Evolutionary conservation across 2,329 filamentous ascomycete genomes (phyloP), one percentile per base, ranked within the genome.

Genomic region (Colletotrichum camelliae): DNA sequence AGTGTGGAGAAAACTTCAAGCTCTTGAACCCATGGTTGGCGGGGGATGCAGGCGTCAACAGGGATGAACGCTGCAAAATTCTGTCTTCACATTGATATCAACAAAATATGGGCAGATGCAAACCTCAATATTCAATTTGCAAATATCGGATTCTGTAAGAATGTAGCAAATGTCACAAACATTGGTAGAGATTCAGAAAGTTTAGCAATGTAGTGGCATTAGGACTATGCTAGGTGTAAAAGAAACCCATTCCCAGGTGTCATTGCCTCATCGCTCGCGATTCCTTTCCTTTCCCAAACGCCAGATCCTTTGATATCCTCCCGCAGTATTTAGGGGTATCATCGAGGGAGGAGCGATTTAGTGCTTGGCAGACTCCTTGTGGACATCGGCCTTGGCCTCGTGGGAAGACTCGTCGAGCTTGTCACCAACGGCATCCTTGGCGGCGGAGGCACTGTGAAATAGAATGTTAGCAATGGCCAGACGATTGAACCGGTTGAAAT

Each of bases 371-470:
- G 60, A n/a, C 75, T 78, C 37, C 84, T 87, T 87, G 83, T 87
- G 84, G 69, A 81, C 86, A 5, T 85, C 83, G 24, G 85, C 85
- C 83, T 87, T 87, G 80, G 79, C 79, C 57, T 87, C 81, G 80
- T 88, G 86, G 67, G 76, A 73, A 31, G 77, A 64, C 84, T 88
- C 88, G 70, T 85, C 67, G 24, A 84, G 64, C 87, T 89, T 89
- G 85, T 89, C 87, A 43, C 84, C 80, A 1, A 86, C 39, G 57
- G 88, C 88, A 52, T 89, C 87, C 84, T 88, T 89, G 79, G 87
- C 85, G n/a, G 88, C 88, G 10, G 84, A 84, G 77, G 85, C 84
- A 77, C 88, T 88, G n/a, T 18, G 75, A 52, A 37, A 12, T 24
- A 0, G 0, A 18, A 55, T 52, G n/a, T 87, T 83, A 86, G 76